Conservation (phyloP, 495 filamentous ascomycete genomes). For the Terfezia claveryi region DNA sequence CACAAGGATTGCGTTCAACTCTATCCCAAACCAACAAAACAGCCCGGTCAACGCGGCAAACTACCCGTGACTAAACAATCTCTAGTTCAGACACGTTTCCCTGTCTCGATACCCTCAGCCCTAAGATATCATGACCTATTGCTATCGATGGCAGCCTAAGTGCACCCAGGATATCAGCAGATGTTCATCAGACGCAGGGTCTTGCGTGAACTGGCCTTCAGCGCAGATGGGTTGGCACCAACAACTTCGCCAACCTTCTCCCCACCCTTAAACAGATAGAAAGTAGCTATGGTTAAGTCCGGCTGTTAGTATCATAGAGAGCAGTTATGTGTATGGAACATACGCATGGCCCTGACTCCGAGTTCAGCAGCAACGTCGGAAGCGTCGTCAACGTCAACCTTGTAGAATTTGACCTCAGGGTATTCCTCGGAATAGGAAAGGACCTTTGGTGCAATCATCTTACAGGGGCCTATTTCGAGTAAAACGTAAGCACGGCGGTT, state of each 20-base stretch:
- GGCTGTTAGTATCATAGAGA: background rate
- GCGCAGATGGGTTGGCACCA: constrained; percentile 52
- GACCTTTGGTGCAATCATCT: constrained; percentile 56
- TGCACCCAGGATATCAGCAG: no score
- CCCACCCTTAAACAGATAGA: constrained; percentile 64
- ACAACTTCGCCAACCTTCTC: constrained; percentile 45
- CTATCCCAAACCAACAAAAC: no score
- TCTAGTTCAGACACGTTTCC: no score
- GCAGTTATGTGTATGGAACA: background rate
- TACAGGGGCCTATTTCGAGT: constrained; percentile 42
- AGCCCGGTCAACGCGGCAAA: no score
- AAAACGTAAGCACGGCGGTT: background rate
- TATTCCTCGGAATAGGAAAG: constrained; percentile 37
- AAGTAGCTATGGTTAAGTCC: constrained; percentile 32
- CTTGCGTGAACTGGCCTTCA: constrained; percentile 22
- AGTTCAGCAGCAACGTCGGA: constrained; percentile 56
- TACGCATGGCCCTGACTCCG: constrained; percentile 69
- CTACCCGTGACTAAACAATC: no score
- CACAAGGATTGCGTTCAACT: no score
- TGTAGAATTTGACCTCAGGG: constrained; percentile 49
- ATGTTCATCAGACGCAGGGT: no score
- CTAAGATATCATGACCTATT: no score
- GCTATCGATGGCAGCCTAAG: no score
- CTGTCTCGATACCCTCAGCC: no score
- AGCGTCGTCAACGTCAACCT: constrained; percentile 79